Evolutionary conservation across 2,329 filamentous ascomycete genomes (phyloP).

Genomic region (Endoconidiophora laricicola): DNA sequence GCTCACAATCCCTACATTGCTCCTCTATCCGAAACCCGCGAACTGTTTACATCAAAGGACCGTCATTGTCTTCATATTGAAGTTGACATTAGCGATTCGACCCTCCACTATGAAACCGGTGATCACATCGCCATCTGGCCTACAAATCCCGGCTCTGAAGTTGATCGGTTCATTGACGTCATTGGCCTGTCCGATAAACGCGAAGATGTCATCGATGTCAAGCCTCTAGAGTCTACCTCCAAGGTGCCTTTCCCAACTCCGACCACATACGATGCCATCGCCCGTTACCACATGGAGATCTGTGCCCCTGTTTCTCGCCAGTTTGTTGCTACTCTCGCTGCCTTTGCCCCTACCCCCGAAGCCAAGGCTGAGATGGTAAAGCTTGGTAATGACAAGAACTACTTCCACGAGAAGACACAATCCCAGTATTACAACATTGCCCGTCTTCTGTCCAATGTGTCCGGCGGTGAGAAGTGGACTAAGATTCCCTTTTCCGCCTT

Average conservation of each 20-base stretch:
- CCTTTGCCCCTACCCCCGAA: constrained; percentile 74
- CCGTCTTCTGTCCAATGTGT: constrained; percentile 58
- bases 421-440: constrained; percentile 78
- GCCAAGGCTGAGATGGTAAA: constrained; percentile 77
- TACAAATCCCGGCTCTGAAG: constrained; percentile 81
- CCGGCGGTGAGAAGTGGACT: constrained; percentile 60
- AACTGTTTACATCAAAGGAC: constrained; percentile 77
- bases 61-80: constrained; percentile 96
- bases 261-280: constrained; percentile 85
- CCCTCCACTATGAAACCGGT: constrained; percentile 84
- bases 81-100: constrained; percentile 76
- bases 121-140: constrained; percentile 98
- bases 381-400: constrained; percentile 84
- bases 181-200: constrained; percentile 63
- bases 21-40: constrained; percentile 75
- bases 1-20: constrained; percentile 95
- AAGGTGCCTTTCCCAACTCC: constrained; percentile 96
- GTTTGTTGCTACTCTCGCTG: constrained; percentile 70
- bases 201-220: constrained; percentile 70
- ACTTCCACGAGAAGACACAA: constrained; percentile 76
- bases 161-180: constrained; percentile 72
- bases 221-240: constrained; percentile 81
- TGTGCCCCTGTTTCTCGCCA: constrained; percentile 91
- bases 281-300: constrained; percentile 94
- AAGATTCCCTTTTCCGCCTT: constrained; percentile 85